Evolutionary conservation across 108 stramenopile species (phyloP), one percentile per base, ranked within the genome.

Genomic region (Pinguiococcus pyrenoidosus): DNA sequence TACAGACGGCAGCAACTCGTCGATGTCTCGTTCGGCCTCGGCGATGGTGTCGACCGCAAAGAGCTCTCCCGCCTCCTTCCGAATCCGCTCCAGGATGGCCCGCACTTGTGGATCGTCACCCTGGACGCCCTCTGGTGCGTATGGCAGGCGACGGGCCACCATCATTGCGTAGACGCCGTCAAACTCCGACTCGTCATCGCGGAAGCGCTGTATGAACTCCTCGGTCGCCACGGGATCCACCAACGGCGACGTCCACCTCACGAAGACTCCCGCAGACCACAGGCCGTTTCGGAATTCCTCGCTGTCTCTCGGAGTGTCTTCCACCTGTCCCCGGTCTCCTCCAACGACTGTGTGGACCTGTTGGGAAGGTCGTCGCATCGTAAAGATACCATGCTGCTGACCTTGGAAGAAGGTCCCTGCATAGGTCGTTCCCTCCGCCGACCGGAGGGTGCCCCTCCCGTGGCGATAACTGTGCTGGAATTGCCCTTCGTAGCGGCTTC

Each of bases 121-220:
- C 33, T 64, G 51, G 8, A 64, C 39, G 23, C 62, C 62, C 25
- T 42, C 14, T 4, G 62, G 62, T 2, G 42, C 20, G 44, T 55
- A 37, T 4, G 62, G 62, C 45, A 64, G 54, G 12, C 33, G 21
- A 5, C 52, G 44, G 18, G 62, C 55, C 16, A 64, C 25, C 10
- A 64, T 22, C 53, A 64, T 55, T 22, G 62, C 51, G 48, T 64
- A 64, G 2, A 64, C 62, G 12, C 53, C 44, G 46, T 64, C 62
- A 37, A 54, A 64, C 46, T 49, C 52, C 17, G 55, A 47, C 13
- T 44, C 37, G 40, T 55, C 7, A 12, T 51, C 30, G 27, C 46
- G 30, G 29, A 64, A 64, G 4, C 36, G 32, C 20, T 3, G 12
- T 6, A 55, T 55, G 55, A 64, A 64, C 28, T 64, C 40, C 12